phyloP scores from a whole-genome alignment of 768 basidiomycete genomes.

The Rhizopogon rudus region DNA sequence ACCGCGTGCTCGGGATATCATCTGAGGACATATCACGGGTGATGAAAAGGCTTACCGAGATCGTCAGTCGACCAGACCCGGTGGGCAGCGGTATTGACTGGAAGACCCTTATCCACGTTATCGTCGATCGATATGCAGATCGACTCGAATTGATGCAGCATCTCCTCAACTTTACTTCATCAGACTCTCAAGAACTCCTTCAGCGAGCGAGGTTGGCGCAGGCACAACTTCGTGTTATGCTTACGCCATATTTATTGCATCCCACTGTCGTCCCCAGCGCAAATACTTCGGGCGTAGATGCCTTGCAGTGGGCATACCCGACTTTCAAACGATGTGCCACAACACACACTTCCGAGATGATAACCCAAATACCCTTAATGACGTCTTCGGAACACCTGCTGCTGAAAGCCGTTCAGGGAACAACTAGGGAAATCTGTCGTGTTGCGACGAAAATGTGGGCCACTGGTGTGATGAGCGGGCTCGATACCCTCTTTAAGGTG shows the following conservation, averaged over 20 bases:
- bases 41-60: conserved; percentile 3
- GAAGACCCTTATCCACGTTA: conserved; percentile 30
- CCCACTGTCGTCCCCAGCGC: conserved; percentile 7
- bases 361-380: not conserved
- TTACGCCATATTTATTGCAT: conserved; percentile 6
- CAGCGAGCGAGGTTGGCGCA: conserved; percentile 5
- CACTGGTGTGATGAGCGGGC: conserved; percentile 8
- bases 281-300: not conserved
- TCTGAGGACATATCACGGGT: conserved; percentile 5
- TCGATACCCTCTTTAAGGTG: not conserved
- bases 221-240: conserved; percentile 17
- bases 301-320: conserved; percentile 6
- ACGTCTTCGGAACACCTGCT: conserved; percentile 9
- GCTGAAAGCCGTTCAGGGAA: conserved; percentile 7
- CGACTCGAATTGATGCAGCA: conserved; percentile 37
- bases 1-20: conserved; percentile 12
- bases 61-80: not conserved
- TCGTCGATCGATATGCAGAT: conserved; percentile 37
- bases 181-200: conserved; percentile 10
- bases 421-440: conserved; percentile 13
- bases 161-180: conserved; percentile 22
- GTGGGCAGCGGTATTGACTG: conserved; percentile 36
- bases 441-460: conserved; percentile 15
- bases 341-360: conserved; percentile 5
- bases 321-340: conserved; percentile 6